phyloP scores from a whole-genome alignment of 2,329 filamentous ascomycete species.

The Rachicladosporium sp. region DNA sequence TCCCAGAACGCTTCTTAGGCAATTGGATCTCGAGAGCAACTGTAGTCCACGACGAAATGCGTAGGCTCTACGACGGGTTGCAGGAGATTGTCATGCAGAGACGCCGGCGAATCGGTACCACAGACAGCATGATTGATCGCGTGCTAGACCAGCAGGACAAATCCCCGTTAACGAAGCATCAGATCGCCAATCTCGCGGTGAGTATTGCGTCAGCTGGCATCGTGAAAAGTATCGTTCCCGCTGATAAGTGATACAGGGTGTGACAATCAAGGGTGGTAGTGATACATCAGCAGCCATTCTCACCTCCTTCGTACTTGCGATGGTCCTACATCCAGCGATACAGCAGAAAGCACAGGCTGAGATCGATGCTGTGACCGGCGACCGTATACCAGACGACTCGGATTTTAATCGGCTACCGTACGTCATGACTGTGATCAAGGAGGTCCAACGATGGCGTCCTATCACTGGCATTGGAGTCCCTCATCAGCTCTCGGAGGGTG shows the following conservation, averaged over 20 bases:
- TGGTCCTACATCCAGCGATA: conserved; percentile 18
- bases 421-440: conserved; percentile 21
- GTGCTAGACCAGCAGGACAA: conserved; percentile 25
- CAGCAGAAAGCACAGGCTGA: conserved; percentile 21
- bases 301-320: conserved; percentile 24
- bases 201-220: too few relatives aligned
- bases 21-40: conserved; percentile 33
- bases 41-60: conserved; percentile 30
- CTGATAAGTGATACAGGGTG: too few relatives aligned
- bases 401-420: conserved; percentile 24
- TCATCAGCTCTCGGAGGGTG: conserved; percentile 31
- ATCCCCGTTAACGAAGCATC: too few relatives aligned
- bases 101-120: conserved; percentile 14
- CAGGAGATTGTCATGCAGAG: conserved; percentile 17
- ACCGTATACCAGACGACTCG: conserved; percentile 16
- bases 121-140: conserved; percentile 28
- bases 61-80: conserved; percentile 25
- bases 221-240: too few relatives aligned
- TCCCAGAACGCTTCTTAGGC: conserved; percentile 36
- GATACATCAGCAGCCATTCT: conserved; percentile 16
- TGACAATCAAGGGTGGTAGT: conserved; percentile 12
- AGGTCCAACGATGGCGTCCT: conserved; percentile 24
- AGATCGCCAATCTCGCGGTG: too few relatives aligned
- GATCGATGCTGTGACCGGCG: conserved; percentile 20
- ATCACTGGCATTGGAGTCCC: conserved; percentile 21